These are phyloP conservation scores for Aspergillus floridensis DNA, from an alignment of 2,329 filamentous ascomycete species.

Conservation along the genomic window DNA sequence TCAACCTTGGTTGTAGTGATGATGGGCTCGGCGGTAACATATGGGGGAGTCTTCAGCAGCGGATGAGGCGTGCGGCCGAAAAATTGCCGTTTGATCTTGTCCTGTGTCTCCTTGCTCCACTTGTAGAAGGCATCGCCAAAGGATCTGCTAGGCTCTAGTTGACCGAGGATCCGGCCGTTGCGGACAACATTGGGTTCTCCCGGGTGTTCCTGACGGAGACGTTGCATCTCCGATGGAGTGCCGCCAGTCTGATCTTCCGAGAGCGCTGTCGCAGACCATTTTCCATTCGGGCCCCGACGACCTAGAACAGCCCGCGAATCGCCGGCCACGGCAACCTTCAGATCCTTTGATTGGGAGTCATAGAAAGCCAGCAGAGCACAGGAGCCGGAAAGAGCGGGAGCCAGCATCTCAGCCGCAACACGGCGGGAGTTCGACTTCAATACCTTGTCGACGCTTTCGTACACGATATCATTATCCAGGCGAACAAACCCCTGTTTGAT, in stretches of 20 bases:
- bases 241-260: constrained; percentile 92
- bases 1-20: constrained; percentile 90
- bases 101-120: constrained; percentile 82
- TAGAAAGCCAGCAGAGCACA: constrained; percentile 97
- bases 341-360: constrained; percentile 78
- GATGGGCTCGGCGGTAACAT: constrained; percentile 93
- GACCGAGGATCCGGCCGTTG: constrained; percentile 87
- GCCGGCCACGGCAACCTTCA: constrained; percentile 92
- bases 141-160: constrained; percentile 86
- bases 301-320: constrained; percentile 95
- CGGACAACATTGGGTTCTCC: constrained; percentile 82
- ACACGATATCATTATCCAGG: constrained; percentile 89
- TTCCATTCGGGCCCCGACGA: constrained; percentile 71
- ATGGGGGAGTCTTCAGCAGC: constrained; percentile 84
- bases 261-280: constrained; percentile 87
- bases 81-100: constrained; percentile 78
- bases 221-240: constrained; percentile 78
- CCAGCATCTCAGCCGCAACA: constrained; percentile 86
- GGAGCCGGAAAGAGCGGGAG: constrained; percentile 92
- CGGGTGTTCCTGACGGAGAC: constrained; percentile 82
- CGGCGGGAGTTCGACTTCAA: constrained; percentile 83
- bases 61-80: constrained; percentile 78
- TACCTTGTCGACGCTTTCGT: constrained; percentile 89
- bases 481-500: constrained; percentile 90
- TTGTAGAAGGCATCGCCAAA: constrained; percentile 98